These are phyloP conservation scores for Pseudofabraea citricarpa DNA, from an alignment of 2,329 filamentous ascomycete genomes.

Conservation along the genomic window DNA sequence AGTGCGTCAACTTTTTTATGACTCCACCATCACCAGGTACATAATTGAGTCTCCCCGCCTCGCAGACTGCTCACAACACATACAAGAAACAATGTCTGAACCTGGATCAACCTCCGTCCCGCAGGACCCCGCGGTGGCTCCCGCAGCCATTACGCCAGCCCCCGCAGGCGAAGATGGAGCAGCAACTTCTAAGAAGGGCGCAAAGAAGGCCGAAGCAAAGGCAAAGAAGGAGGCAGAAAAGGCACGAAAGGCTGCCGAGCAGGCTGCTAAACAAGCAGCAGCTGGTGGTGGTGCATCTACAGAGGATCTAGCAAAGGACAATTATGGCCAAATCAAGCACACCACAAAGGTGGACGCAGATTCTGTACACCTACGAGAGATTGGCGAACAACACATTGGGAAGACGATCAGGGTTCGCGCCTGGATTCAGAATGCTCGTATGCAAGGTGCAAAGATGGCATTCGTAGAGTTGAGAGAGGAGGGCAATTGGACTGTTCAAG, in stretches of 20 bases:
- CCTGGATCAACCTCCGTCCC: not conserved
- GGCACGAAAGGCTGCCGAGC: slow-evolving; percentile 66
- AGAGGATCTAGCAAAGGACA: slow-evolving; percentile 66
- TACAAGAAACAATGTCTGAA: slow-evolving; percentile 1
- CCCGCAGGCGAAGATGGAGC: slow-evolving; percentile 4
- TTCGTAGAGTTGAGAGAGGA: slow-evolving; percentile 83
- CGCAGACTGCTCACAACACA: not conserved
- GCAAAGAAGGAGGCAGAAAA: slow-evolving; percentile 86
- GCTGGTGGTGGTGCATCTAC: slow-evolving; percentile 56
- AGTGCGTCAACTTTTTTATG: not conserved
- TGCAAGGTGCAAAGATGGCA: slow-evolving; percentile 85
- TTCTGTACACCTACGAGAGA: slow-evolving; percentile 54
- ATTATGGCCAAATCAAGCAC: slow-evolving; percentile 70
- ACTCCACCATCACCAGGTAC: not conserved
- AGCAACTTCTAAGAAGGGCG: slow-evolving; percentile 65
- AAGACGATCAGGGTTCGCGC: slow-evolving; percentile 72
- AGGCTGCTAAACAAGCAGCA: slow-evolving; percentile 60
- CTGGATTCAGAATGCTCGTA: slow-evolving; percentile 81
- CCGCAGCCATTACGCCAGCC: slow-evolving; percentile 1
- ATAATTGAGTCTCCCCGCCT: not conserved
- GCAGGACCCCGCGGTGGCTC: slow-evolving; percentile 1
- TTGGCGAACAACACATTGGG: slow-evolving; percentile 62
- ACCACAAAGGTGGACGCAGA: slow-evolving; percentile 49
- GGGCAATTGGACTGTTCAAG: slow-evolving; percentile 74
- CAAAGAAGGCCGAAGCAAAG: slow-evolving; percentile 81